A percentile compares a stretch with the other conserved stretches of the same genome.
These are phyloP conservation scores for Scenedesmus sp. DNA, from an alignment of 163 green algal species.

Conservation along the genomic window DNA sequence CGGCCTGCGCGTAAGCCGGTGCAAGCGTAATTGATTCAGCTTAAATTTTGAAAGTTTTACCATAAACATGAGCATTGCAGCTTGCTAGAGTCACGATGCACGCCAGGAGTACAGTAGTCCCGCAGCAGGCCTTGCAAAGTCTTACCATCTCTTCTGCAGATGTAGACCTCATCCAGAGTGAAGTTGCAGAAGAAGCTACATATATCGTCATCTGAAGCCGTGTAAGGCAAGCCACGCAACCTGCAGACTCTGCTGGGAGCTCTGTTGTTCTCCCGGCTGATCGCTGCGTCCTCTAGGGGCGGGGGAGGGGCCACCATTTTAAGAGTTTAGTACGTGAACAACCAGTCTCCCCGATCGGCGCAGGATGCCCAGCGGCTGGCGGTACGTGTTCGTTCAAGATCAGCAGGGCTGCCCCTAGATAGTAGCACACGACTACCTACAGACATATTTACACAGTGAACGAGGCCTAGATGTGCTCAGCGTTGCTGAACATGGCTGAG, in stretches of 20 bases:
- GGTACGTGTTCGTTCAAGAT: too few species aligned
- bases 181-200: conserved; percentile 60
- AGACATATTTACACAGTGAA: too few species aligned
- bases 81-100: not conserved
- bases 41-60: too few species aligned
- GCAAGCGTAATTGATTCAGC: not conserved
- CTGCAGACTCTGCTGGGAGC: conserved; percentile 54
- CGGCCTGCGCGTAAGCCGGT: conserved; percentile 65
- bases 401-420: too few species aligned
- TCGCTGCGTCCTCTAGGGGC: not conserved
- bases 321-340: too few species aligned
- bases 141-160: conserved; percentile 41
- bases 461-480: too few species aligned
- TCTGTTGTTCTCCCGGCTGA: not conserved
- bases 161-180: not conserved
- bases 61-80: not conserved
- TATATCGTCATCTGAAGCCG: conserved; percentile 69
- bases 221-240: conserved; percentile 82
- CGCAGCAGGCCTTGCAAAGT: too few species aligned
- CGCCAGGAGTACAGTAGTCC: not conserved
- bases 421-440: too few species aligned
- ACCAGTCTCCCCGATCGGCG: not conserved
- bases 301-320: not conserved
- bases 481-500: too few species aligned
- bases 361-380: not conserved